These are phyloP conservation scores for Phytophthora europaea DNA, from an alignment of 352 stramenopile genomes.

Conservation along the genomic window DNA sequence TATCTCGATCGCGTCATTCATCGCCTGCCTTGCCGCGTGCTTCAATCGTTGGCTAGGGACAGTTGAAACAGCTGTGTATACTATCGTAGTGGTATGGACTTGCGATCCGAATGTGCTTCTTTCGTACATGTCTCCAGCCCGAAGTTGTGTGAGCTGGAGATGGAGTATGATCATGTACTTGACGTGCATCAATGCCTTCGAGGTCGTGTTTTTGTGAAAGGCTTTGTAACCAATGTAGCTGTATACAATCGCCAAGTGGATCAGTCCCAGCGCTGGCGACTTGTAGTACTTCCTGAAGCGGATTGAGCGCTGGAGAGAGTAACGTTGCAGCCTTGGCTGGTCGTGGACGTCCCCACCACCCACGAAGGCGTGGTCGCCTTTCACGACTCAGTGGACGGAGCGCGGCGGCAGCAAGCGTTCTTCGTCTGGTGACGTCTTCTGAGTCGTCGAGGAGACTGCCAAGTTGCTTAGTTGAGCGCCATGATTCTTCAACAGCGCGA, in stretches of 20 bases:
- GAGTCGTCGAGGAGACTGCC: no score
- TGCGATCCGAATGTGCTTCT: neutral
- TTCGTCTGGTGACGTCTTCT: no score
- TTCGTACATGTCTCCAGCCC: neutral
- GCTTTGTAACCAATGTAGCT: neutral
- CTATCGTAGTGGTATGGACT: neutral
- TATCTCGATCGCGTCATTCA: neutral
- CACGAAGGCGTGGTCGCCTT: slow-evolving; percentile 22
- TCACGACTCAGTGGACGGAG: neutral
- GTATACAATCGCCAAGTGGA: neutral
- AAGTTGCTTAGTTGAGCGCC: no score
- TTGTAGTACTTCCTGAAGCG: neutral
- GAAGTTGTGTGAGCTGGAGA: neutral
- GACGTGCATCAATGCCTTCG: neutral
- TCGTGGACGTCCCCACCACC: neutral
- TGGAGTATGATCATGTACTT: slow-evolving; percentile 11
- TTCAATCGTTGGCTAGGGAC: no score
- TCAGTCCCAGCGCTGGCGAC: neutral
- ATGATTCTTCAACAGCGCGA: no score
- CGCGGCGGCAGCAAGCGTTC: no score
- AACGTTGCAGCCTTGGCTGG: neutral
- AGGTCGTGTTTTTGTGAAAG: neutral
- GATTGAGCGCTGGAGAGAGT: neutral
- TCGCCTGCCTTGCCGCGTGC: neutral
- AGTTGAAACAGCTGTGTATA: neutral